A percentile compares a stretch with the other conserved stretches of the same genome.
Evolutionary conservation across 1,139 yeast species (phyloP).

Genomic region (Pichia sp.): DNA sequence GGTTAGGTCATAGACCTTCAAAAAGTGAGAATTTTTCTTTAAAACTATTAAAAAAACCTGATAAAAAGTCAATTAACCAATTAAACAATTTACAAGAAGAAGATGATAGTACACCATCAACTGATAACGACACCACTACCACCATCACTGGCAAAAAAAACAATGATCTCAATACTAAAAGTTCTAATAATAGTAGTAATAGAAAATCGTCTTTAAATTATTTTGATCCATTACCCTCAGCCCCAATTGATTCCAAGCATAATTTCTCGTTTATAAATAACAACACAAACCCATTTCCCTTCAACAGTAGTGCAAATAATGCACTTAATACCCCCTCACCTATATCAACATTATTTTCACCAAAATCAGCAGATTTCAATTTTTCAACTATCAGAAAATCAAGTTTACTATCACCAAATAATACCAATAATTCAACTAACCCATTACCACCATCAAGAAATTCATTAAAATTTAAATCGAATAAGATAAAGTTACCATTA

Average conservation of each 20-base stretch:
- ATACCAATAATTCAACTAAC: background rate
- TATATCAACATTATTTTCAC: background rate
- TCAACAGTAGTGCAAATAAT: no score
- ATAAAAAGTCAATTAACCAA: slow-evolving; percentile 5
- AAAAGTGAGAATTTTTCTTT: slow-evolving; percentile 14
- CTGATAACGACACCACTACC: background rate
- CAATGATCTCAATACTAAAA: background rate
- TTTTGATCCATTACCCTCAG: slow-evolving; percentile 7
- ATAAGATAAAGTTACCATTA: slow-evolving; percentile 20
- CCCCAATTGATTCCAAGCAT: slow-evolving; percentile 9
- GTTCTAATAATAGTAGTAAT: background rate
- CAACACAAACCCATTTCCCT: background rate
- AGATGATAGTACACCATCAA: background rate
- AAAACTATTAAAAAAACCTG: slow-evolving; percentile 6
- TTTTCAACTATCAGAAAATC: background rate
- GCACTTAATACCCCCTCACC: background rate
- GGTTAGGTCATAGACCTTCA: slow-evolving; percentile 15
- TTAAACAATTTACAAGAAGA: slow-evolving; percentile 9
- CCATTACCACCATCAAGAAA: slow-evolving; percentile 13
- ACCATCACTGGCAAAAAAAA: background rate
- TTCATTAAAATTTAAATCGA: slow-evolving; percentile 19
- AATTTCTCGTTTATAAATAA: slow-evolving; percentile 4
- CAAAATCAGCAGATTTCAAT: slow-evolving; percentile 4
- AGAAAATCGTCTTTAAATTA: background rate
- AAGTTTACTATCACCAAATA: background rate